Base-by-base conservation (phyloP, 2,329 filamentous ascomycete genomes). In the Pseudogymnoascus sp. region DNA sequence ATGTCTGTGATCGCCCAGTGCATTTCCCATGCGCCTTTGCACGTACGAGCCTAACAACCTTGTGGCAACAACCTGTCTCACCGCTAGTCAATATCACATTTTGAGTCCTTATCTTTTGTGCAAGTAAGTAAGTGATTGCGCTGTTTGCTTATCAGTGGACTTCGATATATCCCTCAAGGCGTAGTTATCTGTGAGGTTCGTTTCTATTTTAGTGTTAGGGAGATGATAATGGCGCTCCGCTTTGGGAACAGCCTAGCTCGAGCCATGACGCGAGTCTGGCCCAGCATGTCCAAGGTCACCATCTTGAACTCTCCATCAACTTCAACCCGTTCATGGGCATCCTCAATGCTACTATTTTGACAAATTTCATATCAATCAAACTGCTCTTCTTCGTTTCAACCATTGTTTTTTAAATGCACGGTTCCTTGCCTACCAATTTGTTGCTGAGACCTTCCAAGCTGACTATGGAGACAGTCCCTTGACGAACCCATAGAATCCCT, bases 191-290 rank as follows among this genome's bases (percentile, higher is more conserved):
- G 48, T 17, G 48, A 17, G 48, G 29, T 55, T 55, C 33, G 48
- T 55, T 55, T 33, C 48, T 55, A 55, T 55, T 33, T 55, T 55
- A 55, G 48, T 55, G 48, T 9, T 55, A 15, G 29, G 13, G 48
- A 33, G 48, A 55, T 55, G 29, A 33, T 55, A 55, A 55, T 55
- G 29, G 13, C 48, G 48, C 48, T 55, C 48, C 48, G 48, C 48
- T 55, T 55, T 55, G 48, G 48, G 48, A 55, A 55, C 48, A 33
- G 48, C 29, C 27, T 55, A 55, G 48, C 48, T 55, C 27, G 29
- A 55, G 48, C 48, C 48, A 55, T 55, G 48, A 55, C 48, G 48
- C 48, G 48, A 55, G 48, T 55, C 48, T 55, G 48, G 48, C 29
- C 48, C 48, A 55, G 27, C 48, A 55, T 17, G 48, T 55, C 48